These are phyloP conservation scores for Tylopilus plumbeoviolaceoides DNA, from an alignment of 768 basidiomycete species.

Conservation along the genomic window DNA sequence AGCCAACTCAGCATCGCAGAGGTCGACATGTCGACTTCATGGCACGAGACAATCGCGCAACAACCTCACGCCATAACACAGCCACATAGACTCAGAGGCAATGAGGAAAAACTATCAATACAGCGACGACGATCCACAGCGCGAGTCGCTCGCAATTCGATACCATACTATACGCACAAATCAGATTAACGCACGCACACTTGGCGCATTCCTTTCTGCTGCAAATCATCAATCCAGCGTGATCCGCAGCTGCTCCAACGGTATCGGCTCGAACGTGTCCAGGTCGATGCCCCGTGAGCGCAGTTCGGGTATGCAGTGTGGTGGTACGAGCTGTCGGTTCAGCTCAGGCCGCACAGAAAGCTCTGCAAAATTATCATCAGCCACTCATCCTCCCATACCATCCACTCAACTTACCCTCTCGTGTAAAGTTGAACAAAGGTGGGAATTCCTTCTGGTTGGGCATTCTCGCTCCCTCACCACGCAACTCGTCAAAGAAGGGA, in stretches of 20 bases:
- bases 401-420: conserved; percentile 68
- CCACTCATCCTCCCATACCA: background rate
- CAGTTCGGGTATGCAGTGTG: conserved; percentile 86
- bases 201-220: conserved; percentile 23
- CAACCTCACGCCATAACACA: conserved; percentile 15
- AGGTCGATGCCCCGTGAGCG: conserved; percentile 80
- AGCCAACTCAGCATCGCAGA: background rate
- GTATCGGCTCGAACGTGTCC: conserved; percentile 95
- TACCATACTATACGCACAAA: conserved; percentile 35
- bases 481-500: conserved; percentile 96
- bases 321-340: conserved; percentile 86
- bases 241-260: conserved; percentile 92
- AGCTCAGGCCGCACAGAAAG: conserved; percentile 95
- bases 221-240: conserved; percentile 71
- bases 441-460: conserved; percentile 98
- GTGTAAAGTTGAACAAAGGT: conserved; percentile 89
- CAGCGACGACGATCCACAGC: conserved; percentile 25
- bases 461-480: conserved; percentile 87
- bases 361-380: conserved; percentile 47
- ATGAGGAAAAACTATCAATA: conserved; percentile 19
- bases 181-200: conserved; percentile 27
- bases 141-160: conserved; percentile 29
- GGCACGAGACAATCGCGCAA: conserved; percentile 25
- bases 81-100: conserved; percentile 10
- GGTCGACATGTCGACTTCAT: background rate